Base-by-base conservation (phyloP, 768 basidiomycete species). In the Multifurca ochricompacta region DNA sequence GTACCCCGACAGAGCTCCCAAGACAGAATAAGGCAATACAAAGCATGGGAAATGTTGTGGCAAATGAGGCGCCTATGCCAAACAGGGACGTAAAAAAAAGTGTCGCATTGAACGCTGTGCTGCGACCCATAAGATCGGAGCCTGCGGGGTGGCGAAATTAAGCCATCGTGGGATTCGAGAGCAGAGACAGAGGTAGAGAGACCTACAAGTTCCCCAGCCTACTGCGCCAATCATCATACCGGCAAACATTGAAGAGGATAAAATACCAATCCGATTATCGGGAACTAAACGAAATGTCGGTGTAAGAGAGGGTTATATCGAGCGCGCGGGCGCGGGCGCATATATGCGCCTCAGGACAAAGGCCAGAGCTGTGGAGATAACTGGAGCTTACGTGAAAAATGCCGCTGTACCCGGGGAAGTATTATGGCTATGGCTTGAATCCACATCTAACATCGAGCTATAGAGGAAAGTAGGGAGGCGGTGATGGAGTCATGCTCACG, bases 141-240 rank as follows among this genome's bases (percentile, higher is more conserved):
- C 86, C 82, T 80, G 61, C 42, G 19, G 49, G 18, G 14, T 14
- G 19, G 13, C 13, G 48, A 46, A 25, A 31, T 46, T 42, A 10
- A 47, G 30, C 9, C 49, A 53, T 39, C n/a, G n/a, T n/a, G n/a
- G n/a, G n/a, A 27, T 14, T 27, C 30, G 18, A 7, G 23, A 39
- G 48, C 35, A 48, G 28, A 43, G n/a, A 35, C 18, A 27, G 30
- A 37, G 32, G 7, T 4, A 13, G 7, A 11, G 16, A 5, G 9
- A 71, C 81, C 48, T 62, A 85, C 89, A 92, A 21, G 88, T 84
- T 53, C 94, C 94, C 93, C 94, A 93, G 4, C 86, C 88, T 8
- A 93, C 70, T 1, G 90, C 87, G 1, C 94, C 91, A 47, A 96
- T 66, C 92, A 97, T 96, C 95, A 98, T 98, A n/a, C 95, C 91